A percentile compares a stretch with the other conserved stretches of the same genome.
Conservation (phyloP, 805 yeast genomes). For the Saccharomycopsis javanensis region DNA sequence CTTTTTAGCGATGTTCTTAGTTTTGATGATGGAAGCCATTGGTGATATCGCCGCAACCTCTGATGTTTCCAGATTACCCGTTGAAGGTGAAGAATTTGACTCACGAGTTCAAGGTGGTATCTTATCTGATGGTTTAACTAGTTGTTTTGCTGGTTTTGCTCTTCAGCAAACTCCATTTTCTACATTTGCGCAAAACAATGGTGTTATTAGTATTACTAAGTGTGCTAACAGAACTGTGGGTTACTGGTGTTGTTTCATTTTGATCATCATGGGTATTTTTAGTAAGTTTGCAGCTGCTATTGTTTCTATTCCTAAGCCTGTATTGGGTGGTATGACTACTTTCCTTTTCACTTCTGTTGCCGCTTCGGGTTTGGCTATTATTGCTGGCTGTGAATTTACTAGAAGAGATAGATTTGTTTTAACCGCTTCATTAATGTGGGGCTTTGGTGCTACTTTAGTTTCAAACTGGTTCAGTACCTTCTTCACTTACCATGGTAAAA, state of each 20-base stretch:
- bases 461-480: constrained; percentile 55
- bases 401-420: constrained; percentile 67
- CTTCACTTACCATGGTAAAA: constrained; percentile 58
- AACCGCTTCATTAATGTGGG: constrained; percentile 55
- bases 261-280: constrained; percentile 79
- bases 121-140: constrained; percentile 74
- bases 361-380: constrained; percentile 62
- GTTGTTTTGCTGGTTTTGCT: constrained; percentile 55
- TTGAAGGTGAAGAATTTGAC: constrained; percentile 74
- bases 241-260: constrained; percentile 69
- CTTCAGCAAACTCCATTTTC: constrained; percentile 73
- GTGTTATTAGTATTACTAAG: constrained; percentile 85
- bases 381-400: constrained; percentile 41
- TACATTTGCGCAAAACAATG: constrained; percentile 91
- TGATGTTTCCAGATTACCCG: constrained; percentile 79
- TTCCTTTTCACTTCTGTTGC: constrained; percentile 70
- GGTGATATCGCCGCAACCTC: constrained; percentile 93
- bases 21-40: constrained; percentile 84
- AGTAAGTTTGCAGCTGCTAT: constrained; percentile 86
- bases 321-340: constrained; percentile 82
- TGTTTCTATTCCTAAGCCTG: constrained; percentile 69
- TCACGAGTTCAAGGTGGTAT: constrained; percentile 89
- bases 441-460: constrained; percentile 57
- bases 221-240: constrained; percentile 83
- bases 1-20: constrained; percentile 71